These are phyloP conservation scores for Russula sp. DNA, from an alignment of 768 basidiomycete species.

Conservation along the genomic window DNA sequence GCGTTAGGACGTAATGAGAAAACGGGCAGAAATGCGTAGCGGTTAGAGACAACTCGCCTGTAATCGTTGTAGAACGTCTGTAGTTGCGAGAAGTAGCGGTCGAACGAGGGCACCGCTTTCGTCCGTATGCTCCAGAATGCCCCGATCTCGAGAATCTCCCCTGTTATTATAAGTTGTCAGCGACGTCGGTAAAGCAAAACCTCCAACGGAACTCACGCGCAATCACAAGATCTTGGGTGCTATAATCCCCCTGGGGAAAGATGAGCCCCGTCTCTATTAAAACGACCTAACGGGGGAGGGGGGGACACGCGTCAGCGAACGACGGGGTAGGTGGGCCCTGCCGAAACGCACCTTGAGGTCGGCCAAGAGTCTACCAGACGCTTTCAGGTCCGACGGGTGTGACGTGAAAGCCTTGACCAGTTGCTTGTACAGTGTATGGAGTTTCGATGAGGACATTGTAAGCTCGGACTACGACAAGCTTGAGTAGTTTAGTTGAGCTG, in stretches of 20 bases:
- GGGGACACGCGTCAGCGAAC: background rate
- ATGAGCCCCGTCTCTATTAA: slow-evolving; percentile 73
- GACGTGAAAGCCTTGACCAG: slow-evolving; percentile 62
- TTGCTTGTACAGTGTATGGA: slow-evolving; percentile 57
- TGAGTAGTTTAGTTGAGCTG: background rate
- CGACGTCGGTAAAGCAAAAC: background rate
- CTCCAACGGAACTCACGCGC: slow-evolving; percentile 12
- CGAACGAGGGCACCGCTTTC: slow-evolving; percentile 86
- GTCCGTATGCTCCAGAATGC: slow-evolving; percentile 90
- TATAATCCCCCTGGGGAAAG: slow-evolving; percentile 61
- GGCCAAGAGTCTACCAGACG: slow-evolving; percentile 54
- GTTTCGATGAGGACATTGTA: slow-evolving; percentile 46
- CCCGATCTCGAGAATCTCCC: slow-evolving; percentile 93
- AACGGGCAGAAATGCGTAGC: too few species aligned
- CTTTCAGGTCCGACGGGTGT: slow-evolving; percentile 60
- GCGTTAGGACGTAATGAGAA: background rate
- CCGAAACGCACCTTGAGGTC: slow-evolving; percentile 64
- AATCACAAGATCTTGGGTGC: slow-evolving; percentile 52
- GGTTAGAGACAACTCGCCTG: slow-evolving; percentile 39
- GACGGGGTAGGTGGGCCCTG: background rate
- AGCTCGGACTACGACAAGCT: background rate
- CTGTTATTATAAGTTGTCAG: slow-evolving; percentile 35
- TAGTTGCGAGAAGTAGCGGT: slow-evolving; percentile 90
- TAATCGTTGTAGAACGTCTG: slow-evolving; percentile 87
- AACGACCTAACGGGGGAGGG: slow-evolving; percentile 47